phyloP scores from a whole-genome alignment of 129 eudicot species.

The Solidago caesia region DNA sequence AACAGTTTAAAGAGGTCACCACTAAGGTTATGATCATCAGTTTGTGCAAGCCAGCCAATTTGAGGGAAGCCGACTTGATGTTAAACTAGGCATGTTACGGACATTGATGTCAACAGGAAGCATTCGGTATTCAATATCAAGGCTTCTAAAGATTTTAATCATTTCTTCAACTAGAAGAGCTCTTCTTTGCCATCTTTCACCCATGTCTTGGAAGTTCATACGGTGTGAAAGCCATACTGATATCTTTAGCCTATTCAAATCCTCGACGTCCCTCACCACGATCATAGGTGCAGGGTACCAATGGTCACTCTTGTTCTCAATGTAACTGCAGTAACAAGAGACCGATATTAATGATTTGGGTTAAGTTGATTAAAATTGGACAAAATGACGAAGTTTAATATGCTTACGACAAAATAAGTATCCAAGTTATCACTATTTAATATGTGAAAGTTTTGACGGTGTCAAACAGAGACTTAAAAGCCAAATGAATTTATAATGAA shows the following conservation, averaged over 20 bases:
- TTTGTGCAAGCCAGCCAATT: slow-evolving; percentile 58
- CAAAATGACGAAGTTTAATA: neutral
- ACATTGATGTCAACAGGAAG: slow-evolving; percentile 68
- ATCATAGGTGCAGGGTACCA: slow-evolving; percentile 68
- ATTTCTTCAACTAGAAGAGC: slow-evolving; percentile 65
- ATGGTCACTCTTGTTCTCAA: slow-evolving; percentile 63
- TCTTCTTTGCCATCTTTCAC: slow-evolving; percentile 63
- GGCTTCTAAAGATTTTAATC: slow-evolving; percentile 62
- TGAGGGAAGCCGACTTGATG: slow-evolving; percentile 62
- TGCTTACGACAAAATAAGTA: neutral
- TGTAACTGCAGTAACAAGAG: slow-evolving; percentile 40
- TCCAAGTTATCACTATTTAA: neutral
- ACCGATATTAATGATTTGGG: neutral
- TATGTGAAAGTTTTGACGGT: neutral
- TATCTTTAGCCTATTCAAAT: slow-evolving; percentile 64
- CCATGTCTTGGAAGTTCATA: slow-evolving; percentile 77
- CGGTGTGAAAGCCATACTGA: slow-evolving; percentile 73
- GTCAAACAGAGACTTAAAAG: neutral
- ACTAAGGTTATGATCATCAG: slow-evolving; percentile 30
- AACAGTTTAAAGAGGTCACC: neutral
- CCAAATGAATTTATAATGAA: neutral
- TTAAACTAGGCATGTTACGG: slow-evolving; percentile 55
- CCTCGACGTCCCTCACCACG: slow-evolving; percentile 66
- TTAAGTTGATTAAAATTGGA: neutral
- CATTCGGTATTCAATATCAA: slow-evolving; percentile 69